Percentiles rank a stretch among this genome's conserved stretches.
Evolutionary conservation across 2,329 filamentous ascomycete species (phyloP).

Genomic region (Venturia oleaginea): DNA sequence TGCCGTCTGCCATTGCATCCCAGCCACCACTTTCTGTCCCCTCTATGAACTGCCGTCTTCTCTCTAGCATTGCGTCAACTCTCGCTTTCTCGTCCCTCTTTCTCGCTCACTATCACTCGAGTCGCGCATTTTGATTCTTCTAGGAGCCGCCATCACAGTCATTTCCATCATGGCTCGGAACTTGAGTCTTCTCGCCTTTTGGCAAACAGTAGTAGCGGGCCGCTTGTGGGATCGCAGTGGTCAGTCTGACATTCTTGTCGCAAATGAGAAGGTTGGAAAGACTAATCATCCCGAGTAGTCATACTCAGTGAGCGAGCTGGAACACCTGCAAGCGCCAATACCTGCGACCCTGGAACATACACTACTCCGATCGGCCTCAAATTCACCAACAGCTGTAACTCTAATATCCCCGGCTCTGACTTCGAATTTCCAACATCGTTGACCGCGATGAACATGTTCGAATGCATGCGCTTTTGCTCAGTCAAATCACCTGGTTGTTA

Average conservation of each 20-base stretch:
- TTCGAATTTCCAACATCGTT: background rate
- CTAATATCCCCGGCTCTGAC: conserved; percentile 2
- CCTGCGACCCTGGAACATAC: background rate
- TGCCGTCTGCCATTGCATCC: background rate
- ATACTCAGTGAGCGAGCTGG: background rate
- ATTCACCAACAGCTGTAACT: background rate
- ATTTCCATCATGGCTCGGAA: background rate
- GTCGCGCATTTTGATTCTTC: background rate
- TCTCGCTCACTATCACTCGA: background rate
- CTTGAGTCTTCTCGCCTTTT: background rate
- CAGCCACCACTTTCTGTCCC: background rate
- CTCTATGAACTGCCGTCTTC: background rate
- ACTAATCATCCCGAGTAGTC: background rate
- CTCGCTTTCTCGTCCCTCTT: background rate
- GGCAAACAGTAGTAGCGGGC: background rate
- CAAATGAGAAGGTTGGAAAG: background rate
- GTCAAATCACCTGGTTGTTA: background rate
- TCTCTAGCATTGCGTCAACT: background rate
- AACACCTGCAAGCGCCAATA: background rate
- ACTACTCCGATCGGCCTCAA: conserved; percentile 1
- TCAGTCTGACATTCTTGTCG: background rate
- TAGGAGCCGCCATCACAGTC: background rate
- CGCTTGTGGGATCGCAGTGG: background rate
- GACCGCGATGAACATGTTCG: background rate
- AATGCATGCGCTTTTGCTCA: conserved; percentile 1